Evolutionary conservation across 345 rosid genomes (phyloP), one percentile per base, ranked within the genome.

Genomic region (Cardamine chenopodiifolia): DNA sequence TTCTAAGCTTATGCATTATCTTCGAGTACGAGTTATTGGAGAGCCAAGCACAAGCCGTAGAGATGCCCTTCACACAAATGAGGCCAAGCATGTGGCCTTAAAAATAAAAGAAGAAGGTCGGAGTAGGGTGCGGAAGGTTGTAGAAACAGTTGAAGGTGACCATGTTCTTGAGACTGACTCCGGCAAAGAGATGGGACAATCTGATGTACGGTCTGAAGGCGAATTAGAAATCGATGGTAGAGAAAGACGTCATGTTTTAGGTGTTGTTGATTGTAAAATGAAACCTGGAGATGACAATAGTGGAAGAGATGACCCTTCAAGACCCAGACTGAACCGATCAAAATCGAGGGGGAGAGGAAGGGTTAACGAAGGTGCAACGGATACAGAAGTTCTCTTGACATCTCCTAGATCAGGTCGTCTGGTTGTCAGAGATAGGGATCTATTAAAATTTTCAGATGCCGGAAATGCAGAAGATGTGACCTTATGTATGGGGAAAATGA

Each of bases 1-100:
- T 49, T 85, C 88, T 7, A 95, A 89, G 85, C 97, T 95, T 73
- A 92, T 95, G 97, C 96, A 80, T 72, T 95, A 86, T 86, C 99
- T 95, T 73, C 97, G 97, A 22, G 54, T 90, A 31, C 88, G 96
- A 62, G 90, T 95, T 70, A 85, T 92, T 62, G 97, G 97, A 66
- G 99, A 95, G 83, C 58, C 78, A 8, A 75, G 81, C 76, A 61
- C 81, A 47, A 85, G 78, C 74, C 97, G 86, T 74, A 90, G 83
- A 83, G 98, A 94, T 72, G 72, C 82, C 64, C 69, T 75, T 76
- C 86, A 79, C 79, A 23, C 82, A 37, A 68, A 64, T 50, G 98
- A 91, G 17, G 57, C 69, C 62, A 91, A 86, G 81, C 86, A 72
- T 81, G 63, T 78, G 25, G 72, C 84, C 52, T 53, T 77, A 31